A percentile compares a stretch with the other conserved stretches of the same genome.
phyloP scores from a whole-genome alignment of 148 eudicot species.

The Vaccinium myrtillus region DNA sequence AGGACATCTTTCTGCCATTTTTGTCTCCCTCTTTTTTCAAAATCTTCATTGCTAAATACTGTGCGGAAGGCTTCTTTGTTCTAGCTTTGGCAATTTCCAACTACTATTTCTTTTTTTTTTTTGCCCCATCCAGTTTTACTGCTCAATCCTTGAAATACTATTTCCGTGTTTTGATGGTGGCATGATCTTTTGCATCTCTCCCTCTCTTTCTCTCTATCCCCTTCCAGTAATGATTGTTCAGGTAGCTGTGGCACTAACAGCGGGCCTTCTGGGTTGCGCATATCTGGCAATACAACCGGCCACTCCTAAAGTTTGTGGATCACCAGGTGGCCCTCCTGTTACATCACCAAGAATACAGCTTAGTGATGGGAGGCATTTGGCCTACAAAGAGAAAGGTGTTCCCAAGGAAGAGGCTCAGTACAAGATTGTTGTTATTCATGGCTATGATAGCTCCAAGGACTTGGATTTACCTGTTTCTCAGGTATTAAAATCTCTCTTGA shows the following conservation, averaged over 20 bases:
- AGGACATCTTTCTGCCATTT: background rate
- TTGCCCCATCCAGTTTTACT: background rate
- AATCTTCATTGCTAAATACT: background rate
- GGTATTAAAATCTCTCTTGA: conserved; percentile 23
- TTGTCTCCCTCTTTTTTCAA: no score
- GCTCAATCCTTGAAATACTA: background rate
- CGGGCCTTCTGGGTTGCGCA: background rate
- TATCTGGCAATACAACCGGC: background rate
- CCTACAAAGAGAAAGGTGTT: conserved; percentile 56
- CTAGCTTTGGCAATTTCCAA: background rate
- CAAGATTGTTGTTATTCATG: conserved; percentile 57
- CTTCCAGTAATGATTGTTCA: background rate
- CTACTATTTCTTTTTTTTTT: background rate
- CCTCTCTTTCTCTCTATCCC: background rate
- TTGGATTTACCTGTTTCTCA: conserved; percentile 49
- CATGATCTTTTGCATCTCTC: background rate
- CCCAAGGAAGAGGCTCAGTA: conserved; percentile 36
- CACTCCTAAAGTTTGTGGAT: conserved; percentile 1
- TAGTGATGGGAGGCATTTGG: conserved; percentile 57
- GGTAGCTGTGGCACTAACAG: background rate
- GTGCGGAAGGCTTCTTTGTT: background rate
- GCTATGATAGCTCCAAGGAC: conserved; percentile 59
- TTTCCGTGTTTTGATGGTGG: background rate
- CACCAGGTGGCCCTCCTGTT: conserved; percentile 29
- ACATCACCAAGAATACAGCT: conserved; percentile 38